These are phyloP conservation scores for Pyrenochaeta sp. DNA, from an alignment of 2,329 filamentous ascomycete species.

Conservation along the genomic window DNA sequence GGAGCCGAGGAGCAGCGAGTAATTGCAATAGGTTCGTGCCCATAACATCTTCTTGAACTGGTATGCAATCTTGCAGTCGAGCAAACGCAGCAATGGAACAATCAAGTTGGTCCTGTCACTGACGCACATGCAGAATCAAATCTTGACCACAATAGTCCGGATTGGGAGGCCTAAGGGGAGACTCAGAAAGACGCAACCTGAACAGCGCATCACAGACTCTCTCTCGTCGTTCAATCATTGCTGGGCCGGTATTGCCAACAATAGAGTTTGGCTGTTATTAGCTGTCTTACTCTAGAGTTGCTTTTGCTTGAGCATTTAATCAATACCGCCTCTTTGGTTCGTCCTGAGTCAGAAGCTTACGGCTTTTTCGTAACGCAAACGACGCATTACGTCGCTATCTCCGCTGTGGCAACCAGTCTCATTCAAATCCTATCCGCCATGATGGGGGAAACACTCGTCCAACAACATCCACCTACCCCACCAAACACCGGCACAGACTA, in stretches of 20 bases:
- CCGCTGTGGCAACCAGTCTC: constrained; percentile 11
- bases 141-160: constrained; percentile 16
- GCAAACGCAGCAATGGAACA: constrained; percentile 41
- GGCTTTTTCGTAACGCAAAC: constrained; percentile 9
- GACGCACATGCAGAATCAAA: constrained; percentile 35
- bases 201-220: constrained; percentile 5
- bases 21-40: constrained; percentile 47
- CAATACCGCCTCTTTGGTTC: constrained; percentile 12
- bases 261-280: constrained; percentile 3
- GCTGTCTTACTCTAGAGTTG: constrained; percentile 1
- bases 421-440: constrained; percentile 27
- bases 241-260: constrained; percentile 9
- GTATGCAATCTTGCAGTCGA: constrained; percentile 42
- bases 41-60: constrained; percentile 35
- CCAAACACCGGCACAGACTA: constrained; percentile 41
- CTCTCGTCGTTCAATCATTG: constrained; percentile 8
- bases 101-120: constrained; percentile 27
- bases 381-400: constrained; percentile 7
- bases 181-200: not conserved
- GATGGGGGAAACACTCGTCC: constrained; percentile 46
- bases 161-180: constrained; percentile 28
- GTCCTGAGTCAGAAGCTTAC: constrained; percentile 15
- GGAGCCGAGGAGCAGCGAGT: constrained; percentile 41
- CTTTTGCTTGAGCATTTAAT: constrained; percentile 8
- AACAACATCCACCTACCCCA: constrained; percentile 49